Evolutionary conservation across 257 asterid genomes (phyloP).

Genomic region (Solanum commersonii): DNA sequence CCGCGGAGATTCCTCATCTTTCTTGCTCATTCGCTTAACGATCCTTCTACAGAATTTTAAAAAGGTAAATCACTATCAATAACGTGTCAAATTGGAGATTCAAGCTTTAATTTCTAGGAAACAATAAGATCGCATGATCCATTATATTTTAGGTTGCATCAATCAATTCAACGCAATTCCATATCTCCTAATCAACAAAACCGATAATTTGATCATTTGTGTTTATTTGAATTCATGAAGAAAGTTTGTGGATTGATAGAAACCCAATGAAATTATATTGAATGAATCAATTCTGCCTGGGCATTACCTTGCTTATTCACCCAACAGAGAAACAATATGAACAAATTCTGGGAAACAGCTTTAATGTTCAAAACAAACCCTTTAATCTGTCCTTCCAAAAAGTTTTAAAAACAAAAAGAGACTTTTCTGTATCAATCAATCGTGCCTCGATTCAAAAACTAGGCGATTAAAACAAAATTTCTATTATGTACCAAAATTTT

Average conservation of each 20-base stretch:
- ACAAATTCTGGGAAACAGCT: not conserved
- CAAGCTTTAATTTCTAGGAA: not conserved
- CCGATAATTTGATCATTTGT: not conserved
- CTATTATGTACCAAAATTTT: not conserved
- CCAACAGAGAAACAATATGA: not conserved
- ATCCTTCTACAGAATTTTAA: constrained; percentile 1
- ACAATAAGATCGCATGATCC: not conserved
- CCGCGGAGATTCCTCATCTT: constrained; percentile 8
- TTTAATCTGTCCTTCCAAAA: not conserved
- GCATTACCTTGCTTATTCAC: not conserved
- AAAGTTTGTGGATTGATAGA: not conserved
- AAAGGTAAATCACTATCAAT: not conserved
- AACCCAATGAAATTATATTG: not conserved
- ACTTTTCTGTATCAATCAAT: not conserved
- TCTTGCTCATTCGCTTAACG: constrained; percentile 11
- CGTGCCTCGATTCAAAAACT: not conserved
- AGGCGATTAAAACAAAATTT: not conserved
- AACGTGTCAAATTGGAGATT: not conserved
- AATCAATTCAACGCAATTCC: not conserved
- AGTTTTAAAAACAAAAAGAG: not conserved
- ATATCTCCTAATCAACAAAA: not conserved
- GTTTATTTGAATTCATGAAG: not conserved
- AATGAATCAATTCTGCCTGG: not conserved
- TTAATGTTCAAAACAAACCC: not conserved
- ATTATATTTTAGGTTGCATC: not conserved